These are phyloP conservation scores for Tetrapisispora namnaoensis DNA, from an alignment of 805 yeast genomes.

Conservation along the genomic window DNA sequence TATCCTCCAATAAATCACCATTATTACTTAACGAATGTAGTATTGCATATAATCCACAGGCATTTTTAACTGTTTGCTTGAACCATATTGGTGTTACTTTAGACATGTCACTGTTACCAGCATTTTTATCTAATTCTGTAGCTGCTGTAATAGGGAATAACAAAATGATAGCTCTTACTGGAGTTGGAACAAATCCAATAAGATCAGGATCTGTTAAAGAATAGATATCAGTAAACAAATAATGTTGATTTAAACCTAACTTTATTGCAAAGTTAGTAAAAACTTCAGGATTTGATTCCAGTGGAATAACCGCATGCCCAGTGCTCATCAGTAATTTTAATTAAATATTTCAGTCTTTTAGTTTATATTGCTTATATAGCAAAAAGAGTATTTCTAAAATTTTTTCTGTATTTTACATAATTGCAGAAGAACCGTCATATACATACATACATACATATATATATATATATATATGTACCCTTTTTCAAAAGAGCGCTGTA, in stretches of 20 bases:
- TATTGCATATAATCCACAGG: slow-evolving; percentile 88
- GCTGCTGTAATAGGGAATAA: slow-evolving; percentile 67
- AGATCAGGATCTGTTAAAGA: slow-evolving; percentile 80
- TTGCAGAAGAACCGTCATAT: too few species aligned
- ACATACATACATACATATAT: too few species aligned
- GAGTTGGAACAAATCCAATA: slow-evolving; percentile 71
- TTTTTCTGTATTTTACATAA: too few species aligned
- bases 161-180: slow-evolving; percentile 63
- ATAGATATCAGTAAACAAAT: slow-evolving; percentile 69
- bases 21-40: slow-evolving; percentile 49
- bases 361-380: too few species aligned
- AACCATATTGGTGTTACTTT: slow-evolving; percentile 48
- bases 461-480: too few species aligned
- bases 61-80: slow-evolving; percentile 74
- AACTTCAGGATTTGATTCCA: slow-evolving; percentile 84
- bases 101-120: slow-evolving; percentile 2
- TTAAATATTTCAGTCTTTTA: neutral
- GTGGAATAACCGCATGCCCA: slow-evolving; percentile 52
- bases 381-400: too few species aligned
- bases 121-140: slow-evolving; percentile 39
- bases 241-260: slow-evolving; percentile 54
- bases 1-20: slow-evolving; percentile 16
- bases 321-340: neutral
- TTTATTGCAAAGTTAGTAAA: slow-evolving; percentile 59
- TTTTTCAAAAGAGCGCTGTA: too few species aligned